Percentiles rank a stretch among this genome's conserved stretches.
Conservation (phyloP, 108 stramenopile genomes). For the Skeletonema menzelii region DNA sequence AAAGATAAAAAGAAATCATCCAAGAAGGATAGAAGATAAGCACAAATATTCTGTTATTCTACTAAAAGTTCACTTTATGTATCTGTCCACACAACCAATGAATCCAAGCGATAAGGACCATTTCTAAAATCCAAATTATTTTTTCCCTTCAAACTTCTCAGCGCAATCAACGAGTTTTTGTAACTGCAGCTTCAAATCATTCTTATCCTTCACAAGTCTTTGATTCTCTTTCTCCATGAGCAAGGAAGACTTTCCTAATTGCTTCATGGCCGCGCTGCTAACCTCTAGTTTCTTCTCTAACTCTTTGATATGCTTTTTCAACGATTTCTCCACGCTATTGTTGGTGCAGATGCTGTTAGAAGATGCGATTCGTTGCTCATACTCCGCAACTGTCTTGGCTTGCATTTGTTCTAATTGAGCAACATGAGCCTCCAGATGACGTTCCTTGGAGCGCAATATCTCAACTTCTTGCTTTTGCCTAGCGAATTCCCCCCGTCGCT, state of each 20-base stretch:
- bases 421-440: constrained; percentile 44
- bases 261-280: constrained; percentile 43
- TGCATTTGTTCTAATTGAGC: constrained; percentile 41
- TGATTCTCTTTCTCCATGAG: constrained; percentile 49
- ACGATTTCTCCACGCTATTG: constrained; percentile 10
- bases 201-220: constrained; percentile 34
- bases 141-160: constrained; percentile 18
- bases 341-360: constrained; percentile 23
- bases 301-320: constrained; percentile 31
- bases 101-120: not conserved
- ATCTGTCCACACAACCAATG: not conserved
- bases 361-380: constrained; percentile 34
- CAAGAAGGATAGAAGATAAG: constrained; percentile 26
- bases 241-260: constrained; percentile 39
- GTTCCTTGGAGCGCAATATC: constrained; percentile 41
- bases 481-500: constrained; percentile 45
- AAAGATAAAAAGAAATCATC: constrained; percentile 42
- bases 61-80: not conserved
- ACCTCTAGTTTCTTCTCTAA: constrained; percentile 47
- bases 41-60: not conserved
- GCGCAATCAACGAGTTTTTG: constrained; percentile 42
- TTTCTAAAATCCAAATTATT: not conserved
- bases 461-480: constrained; percentile 45
- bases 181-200: constrained; percentile 40
- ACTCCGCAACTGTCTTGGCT: constrained; percentile 39